Percentiles rank a stretch among this genome's conserved stretches.
These are phyloP conservation scores for Solanum clarkiae DNA, from an alignment of 257 asterid species.

Conservation along the genomic window DNA sequence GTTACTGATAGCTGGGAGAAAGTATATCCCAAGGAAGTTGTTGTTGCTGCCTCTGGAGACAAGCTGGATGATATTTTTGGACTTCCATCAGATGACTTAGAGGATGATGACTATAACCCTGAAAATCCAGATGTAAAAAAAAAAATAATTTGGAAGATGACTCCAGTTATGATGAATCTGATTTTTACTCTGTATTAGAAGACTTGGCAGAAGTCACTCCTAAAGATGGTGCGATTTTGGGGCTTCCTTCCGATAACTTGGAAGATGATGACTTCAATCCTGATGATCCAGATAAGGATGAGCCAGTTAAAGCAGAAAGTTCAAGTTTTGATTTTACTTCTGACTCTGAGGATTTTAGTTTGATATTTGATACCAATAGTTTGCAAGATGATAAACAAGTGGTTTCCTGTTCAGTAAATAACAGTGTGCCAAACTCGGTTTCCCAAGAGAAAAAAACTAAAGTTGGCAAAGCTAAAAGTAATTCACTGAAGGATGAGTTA, in stretches of 20 bases:
- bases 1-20: conserved; percentile 87
- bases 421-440: neutral
- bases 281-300: conserved; percentile 28
- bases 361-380: conserved; percentile 34
- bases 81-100: conserved; percentile 69
- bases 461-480: conserved; percentile 24
- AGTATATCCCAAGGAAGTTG: conserved; percentile 91
- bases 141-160: conserved; percentile 35
- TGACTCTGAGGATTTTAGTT: conserved; percentile 77
- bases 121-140: conserved; percentile 40
- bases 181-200: conserved; percentile 45
- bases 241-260: conserved; percentile 84
- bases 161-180: conserved; percentile 52
- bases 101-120: conserved; percentile 89
- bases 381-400: conserved; percentile 19
- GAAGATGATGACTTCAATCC: conserved; percentile 92
- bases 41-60: conserved; percentile 66
- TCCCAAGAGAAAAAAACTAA: conserved; percentile 11
- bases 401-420: conserved; percentile 9
- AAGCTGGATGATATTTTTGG: conserved; percentile 44
- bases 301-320: conserved; percentile 36
- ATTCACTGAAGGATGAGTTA: conserved; percentile 42
- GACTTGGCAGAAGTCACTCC: too few relatives aligned
- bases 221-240: too few relatives aligned
- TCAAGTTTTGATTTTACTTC: conserved; percentile 91